Evolutionary conservation across 2,329 filamentous ascomycete genomes (phyloP).

Genomic region (Aureobasidium sp.): DNA sequence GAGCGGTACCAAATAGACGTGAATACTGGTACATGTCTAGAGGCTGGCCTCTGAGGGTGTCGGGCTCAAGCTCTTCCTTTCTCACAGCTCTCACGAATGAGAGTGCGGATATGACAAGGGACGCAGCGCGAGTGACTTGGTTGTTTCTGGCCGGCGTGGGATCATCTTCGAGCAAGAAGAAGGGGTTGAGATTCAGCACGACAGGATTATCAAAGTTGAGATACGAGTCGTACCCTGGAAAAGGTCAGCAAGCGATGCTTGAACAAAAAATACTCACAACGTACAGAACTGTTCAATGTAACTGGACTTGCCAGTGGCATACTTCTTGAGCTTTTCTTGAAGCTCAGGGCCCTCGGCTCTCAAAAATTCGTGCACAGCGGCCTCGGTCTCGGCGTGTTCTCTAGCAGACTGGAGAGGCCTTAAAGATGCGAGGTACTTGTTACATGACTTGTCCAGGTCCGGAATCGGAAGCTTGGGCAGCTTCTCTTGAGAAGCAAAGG

Average conservation of each 20-base stretch:
- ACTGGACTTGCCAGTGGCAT: slow-evolving; percentile 83
- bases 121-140: slow-evolving; percentile 90
- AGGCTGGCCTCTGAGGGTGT: slow-evolving; percentile 74
- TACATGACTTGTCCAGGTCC: slow-evolving; percentile 69
- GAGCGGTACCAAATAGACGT: slow-evolving; percentile 85
- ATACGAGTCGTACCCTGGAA: slow-evolving; percentile 92
- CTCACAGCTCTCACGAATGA: slow-evolving; percentile 90
- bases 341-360: slow-evolving; percentile 72
- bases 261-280: slow-evolving; percentile 26
- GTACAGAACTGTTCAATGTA: slow-evolving; percentile 99
- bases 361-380: slow-evolving; percentile 77
- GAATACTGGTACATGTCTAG: slow-evolving; percentile 99
- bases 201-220: slow-evolving; percentile 97
- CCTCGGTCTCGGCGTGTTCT: slow-evolving; percentile 75
- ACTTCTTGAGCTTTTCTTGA: slow-evolving; percentile 83
- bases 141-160: slow-evolving; percentile 94
- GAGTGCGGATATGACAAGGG: slow-evolving; percentile 79
- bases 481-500: slow-evolving; percentile 81
- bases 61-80: slow-evolving; percentile 85
- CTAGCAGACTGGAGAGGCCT: slow-evolving; percentile 72
- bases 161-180: slow-evolving; percentile 95
- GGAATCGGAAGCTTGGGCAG: slow-evolving; percentile 91
- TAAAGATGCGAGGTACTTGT: slow-evolving; percentile 72
- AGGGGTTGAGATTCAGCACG: slow-evolving; percentile 93
- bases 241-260: not conserved